Evolutionary conservation across 1,284 basidiomycete species (phyloP).

Genomic region (Xanthoconium separans): DNA sequence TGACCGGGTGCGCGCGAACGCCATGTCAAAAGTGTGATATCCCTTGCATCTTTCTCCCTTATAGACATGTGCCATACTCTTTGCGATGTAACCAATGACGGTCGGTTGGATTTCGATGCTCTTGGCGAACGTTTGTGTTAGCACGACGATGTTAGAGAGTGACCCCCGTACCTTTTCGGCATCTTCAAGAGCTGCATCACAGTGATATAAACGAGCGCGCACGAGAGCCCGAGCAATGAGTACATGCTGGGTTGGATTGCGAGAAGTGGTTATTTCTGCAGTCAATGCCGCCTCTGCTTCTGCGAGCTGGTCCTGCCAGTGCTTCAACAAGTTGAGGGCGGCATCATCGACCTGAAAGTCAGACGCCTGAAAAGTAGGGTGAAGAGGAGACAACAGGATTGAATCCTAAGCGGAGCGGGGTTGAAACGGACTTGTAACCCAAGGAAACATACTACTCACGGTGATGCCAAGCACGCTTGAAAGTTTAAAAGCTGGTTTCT

Average conservation of each 20-base stretch:
- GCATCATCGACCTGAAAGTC: not conserved
- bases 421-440: not conserved
- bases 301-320: not conserved
- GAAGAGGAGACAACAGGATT: no score
- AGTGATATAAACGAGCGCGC: not conserved
- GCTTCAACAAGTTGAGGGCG: not conserved
- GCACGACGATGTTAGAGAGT: not conserved
- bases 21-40: not conserved
- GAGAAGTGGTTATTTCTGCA: not conserved
- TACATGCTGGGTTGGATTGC: not conserved
- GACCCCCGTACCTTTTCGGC: not conserved
- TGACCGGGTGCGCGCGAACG: not conserved
- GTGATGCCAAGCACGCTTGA: no score
- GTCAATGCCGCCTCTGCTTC: not conserved
- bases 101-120: not conserved
- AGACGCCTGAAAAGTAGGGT: not conserved
- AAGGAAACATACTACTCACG: no score
- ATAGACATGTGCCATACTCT: not conserved
- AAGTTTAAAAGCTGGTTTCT: no score
- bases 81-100: not conserved
- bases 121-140: not conserved
- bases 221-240: not conserved
- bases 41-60: not conserved
- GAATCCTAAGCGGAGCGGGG: not conserved
- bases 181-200: not conserved